Evolutionary conservation across 768 basidiomycete species (phyloP).

Genomic region (Rhodotorula toruloides): DNA sequence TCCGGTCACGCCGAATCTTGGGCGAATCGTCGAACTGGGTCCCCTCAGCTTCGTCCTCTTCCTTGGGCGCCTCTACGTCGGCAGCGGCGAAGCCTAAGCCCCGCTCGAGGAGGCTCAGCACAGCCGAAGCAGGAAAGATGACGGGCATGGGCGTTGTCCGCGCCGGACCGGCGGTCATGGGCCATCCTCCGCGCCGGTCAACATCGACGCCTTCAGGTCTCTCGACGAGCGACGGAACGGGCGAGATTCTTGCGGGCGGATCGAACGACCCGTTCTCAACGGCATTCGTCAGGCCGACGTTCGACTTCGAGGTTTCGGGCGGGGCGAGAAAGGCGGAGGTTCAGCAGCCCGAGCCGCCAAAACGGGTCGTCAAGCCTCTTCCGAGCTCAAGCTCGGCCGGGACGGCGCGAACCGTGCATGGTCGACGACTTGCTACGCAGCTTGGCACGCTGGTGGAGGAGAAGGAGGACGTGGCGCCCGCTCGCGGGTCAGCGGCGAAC

Average conservation of each 20-base stretch:
- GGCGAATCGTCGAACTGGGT: no score
- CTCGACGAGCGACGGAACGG: no score
- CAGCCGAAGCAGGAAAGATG: slow-evolving; percentile 13
- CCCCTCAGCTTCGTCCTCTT: no score
- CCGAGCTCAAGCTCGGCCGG: background rate
- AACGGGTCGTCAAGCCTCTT: slow-evolving; percentile 3
- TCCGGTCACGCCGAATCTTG: no score
- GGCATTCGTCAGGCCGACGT: slow-evolving; percentile 11
- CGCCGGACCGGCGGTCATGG: slow-evolving; percentile 16
- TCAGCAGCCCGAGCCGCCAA: background rate
- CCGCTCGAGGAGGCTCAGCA: background rate
- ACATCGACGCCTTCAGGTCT: no score
- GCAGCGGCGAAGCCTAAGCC: no score
- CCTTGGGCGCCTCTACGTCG: no score
- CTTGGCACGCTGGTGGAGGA: background rate
- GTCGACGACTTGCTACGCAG: background rate
- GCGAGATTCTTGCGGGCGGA: no score
- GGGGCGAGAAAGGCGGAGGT: background rate
- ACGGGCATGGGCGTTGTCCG: slow-evolving; percentile 34
- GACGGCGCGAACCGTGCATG: no score
- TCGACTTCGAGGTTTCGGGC: slow-evolving; percentile 3
- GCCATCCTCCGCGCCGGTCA: background rate
- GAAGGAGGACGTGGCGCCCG: background rate
- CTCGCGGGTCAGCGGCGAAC: no score
- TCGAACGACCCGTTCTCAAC: slow-evolving; percentile 32